A percentile compares a stretch with the other conserved stretches of the same genome.
phyloP scores from a whole-genome alignment of 805 yeast genomes.

The Metschnikowia henanensis region DNA sequence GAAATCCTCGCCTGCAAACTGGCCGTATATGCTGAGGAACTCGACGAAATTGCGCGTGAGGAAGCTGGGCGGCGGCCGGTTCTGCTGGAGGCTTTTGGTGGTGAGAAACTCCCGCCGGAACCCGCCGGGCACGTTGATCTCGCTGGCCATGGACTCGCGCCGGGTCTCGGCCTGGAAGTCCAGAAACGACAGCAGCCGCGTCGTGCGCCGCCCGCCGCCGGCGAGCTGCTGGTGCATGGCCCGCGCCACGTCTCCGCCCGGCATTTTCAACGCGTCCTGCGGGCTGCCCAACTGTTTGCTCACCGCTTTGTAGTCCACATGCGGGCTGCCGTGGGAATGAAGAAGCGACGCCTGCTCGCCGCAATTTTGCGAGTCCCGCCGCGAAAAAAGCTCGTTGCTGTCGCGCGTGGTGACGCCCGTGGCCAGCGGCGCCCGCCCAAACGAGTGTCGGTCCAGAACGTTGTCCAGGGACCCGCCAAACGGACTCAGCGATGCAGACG shows the following conservation, averaged over 20 bases:
- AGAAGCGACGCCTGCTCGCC: constrained; percentile 31
- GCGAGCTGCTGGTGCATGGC: background rate
- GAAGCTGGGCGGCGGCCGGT: constrained; percentile 57
- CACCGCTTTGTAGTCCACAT: constrained; percentile 31
- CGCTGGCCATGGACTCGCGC: constrained; percentile 38
- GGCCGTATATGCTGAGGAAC: constrained; percentile 87
- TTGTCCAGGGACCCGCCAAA: background rate
- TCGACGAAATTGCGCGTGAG: constrained; percentile 87
- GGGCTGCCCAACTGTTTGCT: constrained; percentile 35
- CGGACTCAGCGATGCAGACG: constrained; percentile 3
- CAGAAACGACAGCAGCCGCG: constrained; percentile 46
- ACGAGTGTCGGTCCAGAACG: constrained; percentile 2
- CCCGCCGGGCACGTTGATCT: constrained; percentile 32
- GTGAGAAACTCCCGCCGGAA: constrained; percentile 29
- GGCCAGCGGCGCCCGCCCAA: constrained; percentile 1
- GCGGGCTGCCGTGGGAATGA: constrained; percentile 19
- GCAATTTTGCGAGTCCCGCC: constrained; percentile 18
- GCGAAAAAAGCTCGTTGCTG: constrained; percentile 5
- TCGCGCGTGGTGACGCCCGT: constrained; percentile 1
- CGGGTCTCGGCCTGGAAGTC: constrained; percentile 37
- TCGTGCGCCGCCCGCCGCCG: constrained; percentile 11
- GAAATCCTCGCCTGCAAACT: constrained; percentile 96
- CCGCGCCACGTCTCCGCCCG: constrained; percentile 44
- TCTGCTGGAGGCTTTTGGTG: constrained; percentile 30
- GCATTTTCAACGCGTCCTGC: constrained; percentile 64